Evolutionary conservation across 768 basidiomycete genomes (phyloP).

Genomic region (Suillus weaverae): DNA sequence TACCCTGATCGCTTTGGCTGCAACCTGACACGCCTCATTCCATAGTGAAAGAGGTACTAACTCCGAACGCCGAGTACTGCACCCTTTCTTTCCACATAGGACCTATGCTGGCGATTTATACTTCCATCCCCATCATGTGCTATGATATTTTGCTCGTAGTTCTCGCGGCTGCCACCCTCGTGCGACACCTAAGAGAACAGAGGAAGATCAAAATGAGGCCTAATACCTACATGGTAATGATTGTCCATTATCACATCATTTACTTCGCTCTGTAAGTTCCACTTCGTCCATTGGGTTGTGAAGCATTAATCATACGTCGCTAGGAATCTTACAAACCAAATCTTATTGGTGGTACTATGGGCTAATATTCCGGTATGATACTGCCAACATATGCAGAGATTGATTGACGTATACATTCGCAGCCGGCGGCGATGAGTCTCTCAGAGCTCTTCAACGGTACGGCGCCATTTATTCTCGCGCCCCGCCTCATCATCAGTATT

Average conservation of each 20-base stretch:
- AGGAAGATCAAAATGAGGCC: neutral
- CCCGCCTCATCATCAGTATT: slow-evolving; percentile 4
- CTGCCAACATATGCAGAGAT: neutral
- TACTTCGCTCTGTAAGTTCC: neutral
- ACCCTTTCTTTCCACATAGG: neutral
- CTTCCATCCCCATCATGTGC: neutral
- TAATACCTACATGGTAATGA: neutral
- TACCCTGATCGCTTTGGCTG: neutral
- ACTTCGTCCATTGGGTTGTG: neutral
- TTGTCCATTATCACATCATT: neutral
- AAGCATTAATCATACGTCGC: neutral
- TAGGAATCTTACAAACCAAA: neutral
- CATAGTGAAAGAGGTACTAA: neutral
- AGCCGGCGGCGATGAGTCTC: neutral
- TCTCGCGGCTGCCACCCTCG: neutral
- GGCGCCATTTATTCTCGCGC: slow-evolving; percentile 1
- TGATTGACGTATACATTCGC: neutral
- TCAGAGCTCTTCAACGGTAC: neutral
- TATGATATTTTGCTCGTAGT: neutral
- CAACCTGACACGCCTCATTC: neutral
- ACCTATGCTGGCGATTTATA: neutral
- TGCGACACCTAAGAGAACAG: neutral
- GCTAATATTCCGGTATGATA: neutral
- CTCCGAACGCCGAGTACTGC: neutral
- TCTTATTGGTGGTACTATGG: slow-evolving; percentile 1